These are phyloP conservation scores for Sporothrix brunneoviolacea DNA, from an alignment of 2,329 filamentous ascomycete species.

Conservation along the genomic window DNA sequence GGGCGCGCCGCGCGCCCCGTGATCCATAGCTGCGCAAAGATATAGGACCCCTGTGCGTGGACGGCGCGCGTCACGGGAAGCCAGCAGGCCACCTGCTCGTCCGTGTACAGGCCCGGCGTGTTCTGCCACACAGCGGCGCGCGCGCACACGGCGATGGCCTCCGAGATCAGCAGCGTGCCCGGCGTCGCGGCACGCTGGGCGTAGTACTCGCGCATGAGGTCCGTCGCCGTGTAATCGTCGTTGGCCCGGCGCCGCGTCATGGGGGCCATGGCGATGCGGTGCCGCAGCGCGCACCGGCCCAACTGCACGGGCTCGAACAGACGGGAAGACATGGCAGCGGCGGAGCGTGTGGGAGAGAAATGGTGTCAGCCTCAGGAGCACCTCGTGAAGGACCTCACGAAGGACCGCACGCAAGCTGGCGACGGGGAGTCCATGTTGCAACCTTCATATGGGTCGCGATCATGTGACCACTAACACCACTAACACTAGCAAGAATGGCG, in stretches of 20 bases:
- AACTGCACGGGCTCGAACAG: too few species aligned
- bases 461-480: too few species aligned
- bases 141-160: constrained; percentile 39
- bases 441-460: too few species aligned
- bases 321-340: too few species aligned
- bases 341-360: too few species aligned
- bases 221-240: constrained; percentile 19
- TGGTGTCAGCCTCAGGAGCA: too few species aligned
- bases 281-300: constrained; percentile 38
- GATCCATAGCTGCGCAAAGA: constrained; percentile 12
- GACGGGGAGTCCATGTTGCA: too few species aligned
- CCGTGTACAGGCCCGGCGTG: constrained; percentile 51
- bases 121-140: constrained; percentile 32
- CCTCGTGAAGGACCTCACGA: too few species aligned
- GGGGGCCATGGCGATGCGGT: constrained; percentile 46
- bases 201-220: constrained; percentile 36
- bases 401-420: too few species aligned
- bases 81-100: constrained; percentile 52
- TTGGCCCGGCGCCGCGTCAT: constrained; percentile 46
- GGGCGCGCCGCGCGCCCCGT: constrained; percentile 2
- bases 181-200: constrained; percentile 34
- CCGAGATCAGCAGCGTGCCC: constrained; percentile 35
- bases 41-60: constrained; percentile 30
- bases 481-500: too few species aligned
- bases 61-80: constrained; percentile 52